Base-by-base conservation (phyloP, 371 early-diverging fungal genomes). In the Basidiobolus meristosporus region DNA sequence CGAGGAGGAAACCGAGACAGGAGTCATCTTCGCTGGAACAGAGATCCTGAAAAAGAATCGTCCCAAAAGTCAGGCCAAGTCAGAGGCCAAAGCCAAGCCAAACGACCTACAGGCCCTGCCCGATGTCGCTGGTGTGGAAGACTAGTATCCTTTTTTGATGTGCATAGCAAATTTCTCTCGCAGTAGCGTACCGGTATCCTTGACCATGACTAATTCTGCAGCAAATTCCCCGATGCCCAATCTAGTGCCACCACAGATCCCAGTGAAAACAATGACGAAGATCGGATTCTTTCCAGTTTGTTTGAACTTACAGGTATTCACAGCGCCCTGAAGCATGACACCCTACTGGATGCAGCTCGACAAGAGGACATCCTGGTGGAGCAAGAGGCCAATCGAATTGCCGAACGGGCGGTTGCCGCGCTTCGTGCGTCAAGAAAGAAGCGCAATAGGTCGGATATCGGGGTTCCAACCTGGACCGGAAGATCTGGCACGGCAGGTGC, bases 241-340 rank as follows among this genome's bases (percentile, higher is more conserved):
- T 2, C 31, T 16, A 18, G 16, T 21, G 29, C 14, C 18, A 32
- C 18, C 37, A 6, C 31, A 21, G 28, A 28, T 33, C 12, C 21
- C 40, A 6, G 7, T 36, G 44, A 15, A 0, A 40, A 31, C 2
- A 37, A 42, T 9, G 59, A 51, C 16, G 77, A 81, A 31, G 61
- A 66, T 31, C 59, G 68, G 20, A 72, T 90, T 2, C 53, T 90
- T 12, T 45, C 65, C 7, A 71, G 69, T 16, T 49, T 90, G 21
- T 84, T 88, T 48, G 68, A 79, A 52, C 75, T 73, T 56, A 71
- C 80, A 0, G 86, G 86, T 0, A 70, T 90, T 14, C 85, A 86
- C 43, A 77, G 84, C 36, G 89, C 83, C 0, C 48, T 90, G 16
- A 59, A 82, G 37, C 91, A 93, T 47, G 95, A 93, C 45, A 71